Evolutionary conservation across 352 stramenopile genomes (phyloP), one percentile per base, ranked within the genome.

Genomic region (Pythium oligandrum): DNA sequence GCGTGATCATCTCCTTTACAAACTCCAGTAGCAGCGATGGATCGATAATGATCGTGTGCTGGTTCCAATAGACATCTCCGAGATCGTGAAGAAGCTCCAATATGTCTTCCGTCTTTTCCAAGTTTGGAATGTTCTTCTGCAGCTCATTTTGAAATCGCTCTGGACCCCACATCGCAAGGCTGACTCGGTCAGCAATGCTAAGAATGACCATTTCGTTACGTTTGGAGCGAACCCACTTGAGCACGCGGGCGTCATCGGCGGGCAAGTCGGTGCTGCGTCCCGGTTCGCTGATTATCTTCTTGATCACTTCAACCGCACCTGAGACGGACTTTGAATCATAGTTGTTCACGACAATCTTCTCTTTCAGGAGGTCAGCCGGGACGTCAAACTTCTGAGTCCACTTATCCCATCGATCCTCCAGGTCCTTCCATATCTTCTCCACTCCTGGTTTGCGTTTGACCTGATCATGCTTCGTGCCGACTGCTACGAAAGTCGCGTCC

Each of bases 331-430:
- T 17, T 12, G 38, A 4, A 33, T 55, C 49, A 40, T 40, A 40
- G 39, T 48, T 55, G 49, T 48, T 55, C 49, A 55, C 49, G 30
- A 17, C 26, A 42, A 55, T 48, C 39, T 40, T 48, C 49, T 55
- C 26, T 2, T 26, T 37, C n/a, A 37, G 4, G 12, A 51, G 33
- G n/a, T n/a, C n/a, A n/a, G n/a, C n/a, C n/a, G n/a, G n/a, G n/a
- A n/a, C n/a, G n/a, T n/a, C n/a, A n/a, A n/a, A n/a, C n/a, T n/a
- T n/a, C n/a, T n/a, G n/a, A n/a, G n/a, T n/a, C n/a, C n/a, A n/a
- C n/a, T 51, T 40, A 11, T 36, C 30, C 48, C 48, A 54, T 32
- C 48, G 48, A 54, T 46, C 33, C 26, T 54, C 26, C 26, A 54
- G 46, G 38, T 55, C 39, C 39, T 55, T 48, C 49, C 49, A 55